These are phyloP conservation scores for Gonium pectorale DNA, from an alignment of 139 green algal species.

Conservation along the genomic window DNA sequence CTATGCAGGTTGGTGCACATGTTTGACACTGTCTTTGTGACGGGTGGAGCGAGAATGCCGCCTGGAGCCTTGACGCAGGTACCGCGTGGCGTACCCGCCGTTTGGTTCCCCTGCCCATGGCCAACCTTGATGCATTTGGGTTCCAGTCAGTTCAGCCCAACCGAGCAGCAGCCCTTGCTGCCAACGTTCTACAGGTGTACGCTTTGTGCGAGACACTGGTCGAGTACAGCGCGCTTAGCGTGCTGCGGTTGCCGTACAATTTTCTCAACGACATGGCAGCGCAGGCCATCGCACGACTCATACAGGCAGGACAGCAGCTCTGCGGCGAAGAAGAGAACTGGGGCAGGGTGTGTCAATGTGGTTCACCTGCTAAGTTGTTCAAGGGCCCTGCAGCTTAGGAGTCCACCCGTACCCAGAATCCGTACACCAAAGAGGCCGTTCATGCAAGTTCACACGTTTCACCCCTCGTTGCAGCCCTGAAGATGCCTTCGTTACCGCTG, in stretches of 20 bases:
- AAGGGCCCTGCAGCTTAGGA: background rate
- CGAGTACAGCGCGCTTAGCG: constrained; percentile 40
- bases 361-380: background rate
- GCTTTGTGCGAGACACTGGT: constrained; percentile 59
- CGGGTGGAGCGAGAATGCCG: background rate
- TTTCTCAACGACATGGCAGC: constrained; percentile 60
- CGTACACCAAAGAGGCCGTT: too few relatives aligned
- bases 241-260: constrained; percentile 63
- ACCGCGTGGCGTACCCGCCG: too few relatives aligned
- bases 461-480: background rate
- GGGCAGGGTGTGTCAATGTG: background rate
- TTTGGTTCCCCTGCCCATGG: too few relatives aligned
- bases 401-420: background rate
- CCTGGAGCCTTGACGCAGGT: too few relatives aligned
- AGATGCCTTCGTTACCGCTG: background rate
- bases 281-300: constrained; percentile 43
- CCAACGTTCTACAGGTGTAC: constrained; percentile 47
- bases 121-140: too few relatives aligned
- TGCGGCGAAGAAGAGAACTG: too few relatives aligned
- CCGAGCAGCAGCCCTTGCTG: background rate
- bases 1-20: constrained; percentile 59
- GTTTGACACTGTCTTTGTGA: background rate
- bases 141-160: background rate
- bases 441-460: background rate
- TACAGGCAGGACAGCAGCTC: too few relatives aligned